Percentiles rank a stretch among this genome's conserved stretches.
Conservation (phyloP, 1,284 basidiomycete genomes). For the Cutaneotrichosporon cavernicola region DNA sequence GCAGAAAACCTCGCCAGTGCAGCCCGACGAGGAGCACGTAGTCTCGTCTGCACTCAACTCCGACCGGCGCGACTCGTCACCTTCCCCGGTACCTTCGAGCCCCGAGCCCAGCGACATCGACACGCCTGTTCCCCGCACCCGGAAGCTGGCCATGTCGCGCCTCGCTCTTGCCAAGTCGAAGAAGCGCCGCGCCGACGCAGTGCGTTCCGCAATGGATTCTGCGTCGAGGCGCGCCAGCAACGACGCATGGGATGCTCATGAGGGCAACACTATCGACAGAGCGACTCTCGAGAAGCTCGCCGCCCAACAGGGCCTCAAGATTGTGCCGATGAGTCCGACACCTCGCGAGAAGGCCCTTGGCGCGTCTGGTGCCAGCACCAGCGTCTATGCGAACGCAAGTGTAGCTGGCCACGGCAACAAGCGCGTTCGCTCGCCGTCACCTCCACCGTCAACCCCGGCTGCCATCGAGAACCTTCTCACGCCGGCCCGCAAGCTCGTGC, state of each 20-base stretch:
- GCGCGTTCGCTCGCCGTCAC: background rate
- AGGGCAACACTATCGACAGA: background rate
- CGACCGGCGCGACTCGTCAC: background rate
- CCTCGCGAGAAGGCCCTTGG: background rate
- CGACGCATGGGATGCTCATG: background rate
- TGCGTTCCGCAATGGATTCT: background rate
- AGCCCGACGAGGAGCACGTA: background rate
- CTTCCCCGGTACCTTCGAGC: background rate
- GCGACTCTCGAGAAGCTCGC: slow-evolving; percentile 7
- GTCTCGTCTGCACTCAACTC: background rate
- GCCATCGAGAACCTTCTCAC: background rate
- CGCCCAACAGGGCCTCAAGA: background rate
- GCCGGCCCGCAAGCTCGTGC: background rate
- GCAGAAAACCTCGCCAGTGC: background rate
- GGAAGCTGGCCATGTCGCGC: background rate
- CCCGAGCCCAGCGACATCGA: slow-evolving; percentile 3
- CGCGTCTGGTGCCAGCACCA: background rate
- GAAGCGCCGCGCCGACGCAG: background rate
- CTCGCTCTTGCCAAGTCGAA: background rate
- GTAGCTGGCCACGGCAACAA: background rate
- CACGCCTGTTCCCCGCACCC: background rate
- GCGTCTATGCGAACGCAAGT: background rate
- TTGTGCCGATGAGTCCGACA: slow-evolving; percentile 5
- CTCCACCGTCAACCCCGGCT: background rate
- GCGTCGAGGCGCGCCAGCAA: background rate